These are phyloP conservation scores for Incumbomyces delicatus DNA, from an alignment of 2,329 filamentous ascomycete species.

Conservation along the genomic window DNA sequence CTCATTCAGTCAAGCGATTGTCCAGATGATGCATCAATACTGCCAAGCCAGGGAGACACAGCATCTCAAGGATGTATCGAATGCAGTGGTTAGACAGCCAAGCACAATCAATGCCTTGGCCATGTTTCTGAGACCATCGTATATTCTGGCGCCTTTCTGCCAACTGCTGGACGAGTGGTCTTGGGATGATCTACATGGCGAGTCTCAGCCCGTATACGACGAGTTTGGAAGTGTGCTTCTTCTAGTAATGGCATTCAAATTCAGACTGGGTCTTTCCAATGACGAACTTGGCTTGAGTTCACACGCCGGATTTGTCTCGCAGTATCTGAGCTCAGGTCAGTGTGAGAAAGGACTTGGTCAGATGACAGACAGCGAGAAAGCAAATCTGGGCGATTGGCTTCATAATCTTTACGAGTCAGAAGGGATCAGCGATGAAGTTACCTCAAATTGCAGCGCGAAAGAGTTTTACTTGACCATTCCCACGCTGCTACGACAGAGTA, in stretches of 20 bases:
- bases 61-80: slow-evolving; percentile 49
- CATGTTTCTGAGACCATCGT: slow-evolving; percentile 49
- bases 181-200: slow-evolving; percentile 55
- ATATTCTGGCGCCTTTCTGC: slow-evolving; percentile 50
- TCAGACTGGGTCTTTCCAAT: slow-evolving; percentile 46
- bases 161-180: slow-evolving; percentile 52
- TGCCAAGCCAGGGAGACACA: slow-evolving; percentile 53
- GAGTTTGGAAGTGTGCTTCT: slow-evolving; percentile 55
- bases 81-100: slow-evolving; percentile 45
- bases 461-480: slow-evolving; percentile 55
- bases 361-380: slow-evolving; percentile 46
- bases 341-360: slow-evolving; percentile 41
- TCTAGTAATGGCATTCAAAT: slow-evolving; percentile 46
- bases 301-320: slow-evolving; percentile 46
- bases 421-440: slow-evolving; percentile 54
- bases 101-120: slow-evolving; percentile 49
- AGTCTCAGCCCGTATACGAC: slow-evolving; percentile 56
- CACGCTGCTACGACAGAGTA: slow-evolving; percentile 52
- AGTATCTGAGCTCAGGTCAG: slow-evolving; percentile 39
- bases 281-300: slow-evolving; percentile 44
- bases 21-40: slow-evolving; percentile 55
- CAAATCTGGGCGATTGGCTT: slow-evolving; percentile 51
- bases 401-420: slow-evolving; percentile 53
- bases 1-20: slow-evolving; percentile 68
- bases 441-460: slow-evolving; percentile 54